Evolutionary conservation across 2,329 filamentous ascomycete genomes (phyloP).

Genomic region (Fusarium incarnatum): DNA sequence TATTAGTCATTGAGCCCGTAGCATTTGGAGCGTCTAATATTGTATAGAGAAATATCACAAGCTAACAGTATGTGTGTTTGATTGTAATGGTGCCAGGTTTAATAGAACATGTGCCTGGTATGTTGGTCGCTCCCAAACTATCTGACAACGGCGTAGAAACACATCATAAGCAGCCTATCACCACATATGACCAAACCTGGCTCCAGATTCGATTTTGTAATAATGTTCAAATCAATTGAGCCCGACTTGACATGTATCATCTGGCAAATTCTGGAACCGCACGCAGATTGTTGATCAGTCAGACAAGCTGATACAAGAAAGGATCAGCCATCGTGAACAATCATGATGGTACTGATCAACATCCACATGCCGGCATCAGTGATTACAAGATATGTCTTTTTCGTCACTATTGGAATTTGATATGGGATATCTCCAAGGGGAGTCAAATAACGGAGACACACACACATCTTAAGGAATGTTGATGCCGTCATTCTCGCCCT

Average conservation of each 20-base stretch:
- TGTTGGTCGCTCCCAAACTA: not conserved
- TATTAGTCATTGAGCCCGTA: not conserved
- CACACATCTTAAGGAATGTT: conserved; percentile 19
- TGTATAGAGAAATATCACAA: not conserved
- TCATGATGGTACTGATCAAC: conserved; percentile 12
- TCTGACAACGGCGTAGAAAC: conserved; percentile 1
- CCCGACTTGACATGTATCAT: conserved; percentile 1
- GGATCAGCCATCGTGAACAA: not conserved
- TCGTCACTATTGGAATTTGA: not conserved
- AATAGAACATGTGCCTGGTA: conserved; percentile 2
- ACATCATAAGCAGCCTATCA: conserved; percentile 22
- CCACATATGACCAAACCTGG: conserved; percentile 6
- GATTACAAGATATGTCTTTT: not conserved
- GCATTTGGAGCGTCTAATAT: not conserved
- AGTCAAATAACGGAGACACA: conserved; percentile 15
- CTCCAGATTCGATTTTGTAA: conserved; percentile 3
- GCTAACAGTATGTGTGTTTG: not conserved
- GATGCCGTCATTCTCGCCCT: conserved; percentile 20
- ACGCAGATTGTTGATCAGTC: not conserved
- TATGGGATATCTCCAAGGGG: not conserved
- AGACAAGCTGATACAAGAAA: conserved; percentile 14
- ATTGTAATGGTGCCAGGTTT: not conserved
- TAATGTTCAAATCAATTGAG: not conserved
- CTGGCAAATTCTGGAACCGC: not conserved
- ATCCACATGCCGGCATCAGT: conserved; percentile 1